Evolutionary conservation across 768 basidiomycete genomes (phyloP).

Genomic region (Scleroderma citrinum): DNA sequence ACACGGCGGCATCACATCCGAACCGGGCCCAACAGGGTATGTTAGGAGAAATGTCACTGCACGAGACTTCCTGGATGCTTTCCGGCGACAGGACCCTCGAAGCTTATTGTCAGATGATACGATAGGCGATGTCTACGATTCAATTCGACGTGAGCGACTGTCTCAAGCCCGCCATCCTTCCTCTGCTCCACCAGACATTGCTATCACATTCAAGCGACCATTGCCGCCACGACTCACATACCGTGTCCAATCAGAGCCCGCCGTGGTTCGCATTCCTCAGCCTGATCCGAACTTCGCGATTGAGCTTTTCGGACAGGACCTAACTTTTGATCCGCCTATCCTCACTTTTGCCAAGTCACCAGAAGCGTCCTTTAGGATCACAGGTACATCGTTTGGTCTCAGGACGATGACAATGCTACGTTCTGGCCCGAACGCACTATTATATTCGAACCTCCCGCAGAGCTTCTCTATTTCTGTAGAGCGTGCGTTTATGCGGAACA

Average conservation of each 20-base stretch:
- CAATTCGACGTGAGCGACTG: conserved; percentile 66
- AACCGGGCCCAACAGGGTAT: conserved; percentile 49
- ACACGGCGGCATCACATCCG: conserved; percentile 65
- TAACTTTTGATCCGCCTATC: conserved; percentile 81
- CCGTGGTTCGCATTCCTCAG: conserved; percentile 80
- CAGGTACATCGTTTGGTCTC: conserved; percentile 75
- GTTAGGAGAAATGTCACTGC: conserved; percentile 55
- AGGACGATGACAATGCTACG: conserved; percentile 82
- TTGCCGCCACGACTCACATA: conserved; percentile 79
- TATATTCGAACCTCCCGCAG: conserved; percentile 76
- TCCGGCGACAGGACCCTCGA: conserved; percentile 71
- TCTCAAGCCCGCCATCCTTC: conserved; percentile 58
- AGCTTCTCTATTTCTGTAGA: conserved; percentile 77
- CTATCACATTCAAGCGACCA: conserved; percentile 65
- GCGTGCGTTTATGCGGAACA: conserved; percentile 94
- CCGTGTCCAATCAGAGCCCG: conserved; percentile 81
- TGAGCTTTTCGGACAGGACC: conserved; percentile 80
- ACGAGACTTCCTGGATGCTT: conserved; percentile 80
- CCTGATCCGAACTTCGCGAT: conserved; percentile 80
- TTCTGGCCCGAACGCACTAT: conserved; percentile 74
- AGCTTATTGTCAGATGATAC: conserved; percentile 67
- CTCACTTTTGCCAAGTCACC: conserved; percentile 73
- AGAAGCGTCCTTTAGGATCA: conserved; percentile 87
- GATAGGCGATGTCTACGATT: conserved; percentile 72
- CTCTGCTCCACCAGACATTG: conserved; percentile 40